phyloP scores from a whole-genome alignment of 352 stramenopile genomes.

The Globisporangium splendens region DNA sequence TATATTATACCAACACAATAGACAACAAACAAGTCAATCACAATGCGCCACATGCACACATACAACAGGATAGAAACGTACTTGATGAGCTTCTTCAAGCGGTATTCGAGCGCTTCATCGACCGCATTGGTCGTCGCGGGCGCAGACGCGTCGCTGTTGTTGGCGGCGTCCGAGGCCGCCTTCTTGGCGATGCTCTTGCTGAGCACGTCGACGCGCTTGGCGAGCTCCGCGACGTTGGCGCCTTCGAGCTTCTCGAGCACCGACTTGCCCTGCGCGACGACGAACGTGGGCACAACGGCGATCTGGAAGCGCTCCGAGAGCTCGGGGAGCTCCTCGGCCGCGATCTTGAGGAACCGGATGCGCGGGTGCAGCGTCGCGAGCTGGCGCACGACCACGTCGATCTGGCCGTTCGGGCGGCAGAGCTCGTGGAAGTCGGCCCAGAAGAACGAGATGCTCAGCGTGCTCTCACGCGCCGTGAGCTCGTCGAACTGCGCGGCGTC shows the following conservation, averaged over 20 bases:
- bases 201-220: constrained; percentile 79
- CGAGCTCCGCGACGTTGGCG: constrained; percentile 79
- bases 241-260: constrained; percentile 84
- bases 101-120: constrained; percentile 67
- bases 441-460: constrained; percentile 80
- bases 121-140: constrained; percentile 27
- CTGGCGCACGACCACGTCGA: constrained; percentile 83
- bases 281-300: constrained; percentile 92
- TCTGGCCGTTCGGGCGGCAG: constrained; percentile 76
- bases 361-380: constrained; percentile 78
- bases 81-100: constrained; percentile 82
- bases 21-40: background rate
- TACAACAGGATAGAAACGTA: constrained; percentile 10
- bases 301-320: constrained; percentile 89
- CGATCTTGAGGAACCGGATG: constrained; percentile 84
- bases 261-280: constrained; percentile 76
- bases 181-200: constrained; percentile 82
- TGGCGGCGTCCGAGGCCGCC: constrained; percentile 23
- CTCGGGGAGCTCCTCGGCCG: constrained; percentile 78
- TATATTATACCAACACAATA: constrained; percentile 9
- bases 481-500: constrained; percentile 74
- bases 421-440: constrained; percentile 84
- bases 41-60: background rate
- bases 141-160: constrained; percentile 7
- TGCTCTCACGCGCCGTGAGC: constrained; percentile 67